A percentile compares a stretch with the other conserved stretches of the same genome.
These are phyloP conservation scores for Globisporangium irregulare DNA, from an alignment of 352 stramenopile genomes.

Conservation along the genomic window DNA sequence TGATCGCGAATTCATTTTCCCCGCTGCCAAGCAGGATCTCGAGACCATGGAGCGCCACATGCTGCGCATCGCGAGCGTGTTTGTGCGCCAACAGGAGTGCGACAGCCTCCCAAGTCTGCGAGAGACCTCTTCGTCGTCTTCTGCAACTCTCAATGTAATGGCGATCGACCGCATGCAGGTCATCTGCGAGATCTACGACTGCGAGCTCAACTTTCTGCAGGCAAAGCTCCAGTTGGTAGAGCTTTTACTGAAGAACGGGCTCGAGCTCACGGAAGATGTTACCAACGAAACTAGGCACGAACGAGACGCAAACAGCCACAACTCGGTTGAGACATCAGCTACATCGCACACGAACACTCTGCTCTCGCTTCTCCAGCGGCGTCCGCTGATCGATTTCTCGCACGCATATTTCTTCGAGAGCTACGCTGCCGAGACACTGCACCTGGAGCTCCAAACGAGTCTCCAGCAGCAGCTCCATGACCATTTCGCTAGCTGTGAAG, in stretches of 20 bases:
- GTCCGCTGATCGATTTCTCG: slow-evolving; percentile 45
- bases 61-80: slow-evolving; percentile 39
- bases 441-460: slow-evolving; percentile 43
- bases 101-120: slow-evolving; percentile 22
- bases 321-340: not conserved
- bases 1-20: slow-evolving; percentile 38
- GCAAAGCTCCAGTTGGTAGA: slow-evolving; percentile 38
- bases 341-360: slow-evolving; percentile 14
- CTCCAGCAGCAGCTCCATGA: slow-evolving; percentile 30
- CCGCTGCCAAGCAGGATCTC: slow-evolving; percentile 34
- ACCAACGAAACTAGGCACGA: too few relatives aligned
- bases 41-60: slow-evolving; percentile 44
- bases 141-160: slow-evolving; percentile 4
- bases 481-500: slow-evolving; percentile 19
- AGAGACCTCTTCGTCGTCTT: not conserved
- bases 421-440: slow-evolving; percentile 41
- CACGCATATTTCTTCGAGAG: slow-evolving; percentile 63
- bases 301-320: too few relatives aligned
- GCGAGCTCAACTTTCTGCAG: slow-evolving; percentile 37
- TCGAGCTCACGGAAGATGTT: slow-evolving; percentile 13
- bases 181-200: slow-evolving; percentile 55
- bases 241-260: slow-evolving; percentile 26
- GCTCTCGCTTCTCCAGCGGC: slow-evolving; percentile 22
- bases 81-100: slow-evolving; percentile 47
- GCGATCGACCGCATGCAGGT: slow-evolving; percentile 55